A percentile compares a stretch with the other conserved stretches of the same genome.
Evolutionary conservation across 805 yeast species (phyloP).

Genomic region (Ogataea saltuana): DNA sequence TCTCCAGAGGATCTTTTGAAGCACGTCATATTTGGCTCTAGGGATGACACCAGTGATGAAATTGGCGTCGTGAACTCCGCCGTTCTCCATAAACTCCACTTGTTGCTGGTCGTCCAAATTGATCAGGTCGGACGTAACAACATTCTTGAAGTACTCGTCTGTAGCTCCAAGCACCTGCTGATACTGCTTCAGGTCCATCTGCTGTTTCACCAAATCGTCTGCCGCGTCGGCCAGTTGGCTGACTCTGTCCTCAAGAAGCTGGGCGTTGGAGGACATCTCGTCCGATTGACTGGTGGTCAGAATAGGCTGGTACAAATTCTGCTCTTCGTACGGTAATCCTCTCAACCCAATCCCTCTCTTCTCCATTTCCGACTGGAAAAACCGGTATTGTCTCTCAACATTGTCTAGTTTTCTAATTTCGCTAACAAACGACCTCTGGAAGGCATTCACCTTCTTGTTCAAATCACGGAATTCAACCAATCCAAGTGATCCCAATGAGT

Average conservation of each 20-base stretch:
- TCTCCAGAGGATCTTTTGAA: constrained; percentile 89
- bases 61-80: constrained; percentile 40
- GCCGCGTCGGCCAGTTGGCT: constrained; percentile 68
- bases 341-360: constrained; percentile 30
- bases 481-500: constrained; percentile 85
- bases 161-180: constrained; percentile 59
- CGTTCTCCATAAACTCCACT: constrained; percentile 41
- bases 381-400: constrained; percentile 81
- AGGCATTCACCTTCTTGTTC: constrained; percentile 78
- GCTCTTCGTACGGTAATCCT: constrained; percentile 29
- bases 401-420: constrained; percentile 86
- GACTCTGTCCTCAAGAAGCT: constrained; percentile 71
- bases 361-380: constrained; percentile 50
- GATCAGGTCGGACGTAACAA: constrained; percentile 29
- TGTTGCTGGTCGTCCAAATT: constrained; percentile 35
- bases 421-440: constrained; percentile 88
- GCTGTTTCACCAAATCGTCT: constrained; percentile 60
- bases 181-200: constrained; percentile 68
- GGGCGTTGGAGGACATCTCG: constrained; percentile 62
- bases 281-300: constrained; percentile 56
- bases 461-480: constrained; percentile 86
- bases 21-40: constrained; percentile 63
- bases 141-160: constrained; percentile 45
- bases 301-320: constrained; percentile 19
- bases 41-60: constrained; percentile 82